Evolutionary conservation across 1,284 basidiomycete genomes (phyloP).

Genomic region (Phellopilus nigrolimitatus): DNA sequence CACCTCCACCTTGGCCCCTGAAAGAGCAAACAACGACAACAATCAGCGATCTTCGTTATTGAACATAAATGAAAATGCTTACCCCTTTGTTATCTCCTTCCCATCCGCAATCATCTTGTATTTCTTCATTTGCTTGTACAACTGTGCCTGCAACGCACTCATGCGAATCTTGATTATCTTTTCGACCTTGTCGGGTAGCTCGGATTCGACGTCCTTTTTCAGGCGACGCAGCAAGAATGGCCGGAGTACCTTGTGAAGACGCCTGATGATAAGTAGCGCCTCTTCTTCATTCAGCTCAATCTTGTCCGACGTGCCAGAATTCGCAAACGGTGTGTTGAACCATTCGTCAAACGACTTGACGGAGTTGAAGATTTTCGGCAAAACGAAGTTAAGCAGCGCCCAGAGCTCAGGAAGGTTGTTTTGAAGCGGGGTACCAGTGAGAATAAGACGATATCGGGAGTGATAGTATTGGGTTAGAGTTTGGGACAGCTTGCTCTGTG

Average conservation of each 20-base stretch:
- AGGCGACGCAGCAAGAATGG: conserved; percentile 94
- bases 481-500: conserved; percentile 90
- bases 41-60: conserved; percentile 4
- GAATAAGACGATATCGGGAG: conserved; percentile 90
- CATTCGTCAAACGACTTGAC: conserved; percentile 99
- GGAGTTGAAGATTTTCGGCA: conserved; percentile 99
- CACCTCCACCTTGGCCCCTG: conserved; percentile 63
- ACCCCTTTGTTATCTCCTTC: conserved; percentile 75
- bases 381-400: conserved; percentile 96
- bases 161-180: conserved; percentile 99
- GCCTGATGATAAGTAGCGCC: conserved; percentile 94
- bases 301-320: conserved; percentile 93
- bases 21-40: conserved; percentile 6
- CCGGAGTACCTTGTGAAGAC: conserved; percentile 96
- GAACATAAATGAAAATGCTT: conserved; percentile 20
- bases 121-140: conserved; percentile 98
- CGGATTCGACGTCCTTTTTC: conserved; percentile 98
- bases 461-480: conserved; percentile 93
- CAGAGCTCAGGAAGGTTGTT: conserved; percentile 99
- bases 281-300: conserved; percentile 99
- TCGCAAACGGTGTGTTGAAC: conserved; percentile 99
- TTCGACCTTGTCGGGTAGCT: conserved; percentile 98
- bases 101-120: conserved; percentile 94
- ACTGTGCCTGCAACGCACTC: conserved; percentile 90
- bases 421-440: conserved; percentile 97